Conservation (phyloP, 768 basidiomycete species). For the Cystofilobasidium bisporidii region DNA sequence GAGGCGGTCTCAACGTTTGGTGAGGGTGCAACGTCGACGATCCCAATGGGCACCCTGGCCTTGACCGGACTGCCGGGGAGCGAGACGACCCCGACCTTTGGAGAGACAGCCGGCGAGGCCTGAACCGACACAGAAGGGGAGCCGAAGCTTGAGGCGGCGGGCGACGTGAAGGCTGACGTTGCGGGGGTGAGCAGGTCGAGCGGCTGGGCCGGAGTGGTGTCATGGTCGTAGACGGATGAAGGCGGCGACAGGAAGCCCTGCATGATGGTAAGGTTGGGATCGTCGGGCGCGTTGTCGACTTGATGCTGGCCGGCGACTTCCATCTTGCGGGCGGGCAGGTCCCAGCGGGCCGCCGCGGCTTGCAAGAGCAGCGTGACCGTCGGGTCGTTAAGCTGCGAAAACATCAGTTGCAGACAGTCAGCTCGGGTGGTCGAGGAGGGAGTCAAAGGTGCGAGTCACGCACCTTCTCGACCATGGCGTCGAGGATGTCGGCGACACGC, state of each 20-base stretch:
- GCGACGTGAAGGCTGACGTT: not conserved
- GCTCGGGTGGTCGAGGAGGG: not conserved
- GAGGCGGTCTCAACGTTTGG: not conserved
- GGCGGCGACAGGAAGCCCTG: not conserved
- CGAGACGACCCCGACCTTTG: not conserved
- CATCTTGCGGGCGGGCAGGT: too few relatives aligned
- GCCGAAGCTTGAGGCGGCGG: too few relatives aligned
- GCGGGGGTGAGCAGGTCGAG: not conserved
- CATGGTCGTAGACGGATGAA: not conserved
- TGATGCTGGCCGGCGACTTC: not conserved
- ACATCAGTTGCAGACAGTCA: not conserved
- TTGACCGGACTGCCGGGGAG: not conserved
- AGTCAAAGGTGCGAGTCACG: not conserved
- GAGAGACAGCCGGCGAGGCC: not conserved
- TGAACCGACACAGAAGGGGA: too few relatives aligned
- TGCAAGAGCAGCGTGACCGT: conserved; percentile 4
- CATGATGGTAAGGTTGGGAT: not conserved
- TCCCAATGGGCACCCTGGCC: not conserved
- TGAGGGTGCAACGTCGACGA: too few relatives aligned
- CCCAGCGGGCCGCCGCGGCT: not conserved
- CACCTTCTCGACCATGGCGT: conserved; percentile 12
- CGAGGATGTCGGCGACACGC: not conserved
- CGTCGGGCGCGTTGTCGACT: not conserved
- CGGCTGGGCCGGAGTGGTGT: not conserved
- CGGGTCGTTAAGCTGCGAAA: conserved; percentile 10